Evolutionary conservation across 2,329 filamentous ascomycete genomes (phyloP).

Genomic region (Hysterium pulicare): DNA sequence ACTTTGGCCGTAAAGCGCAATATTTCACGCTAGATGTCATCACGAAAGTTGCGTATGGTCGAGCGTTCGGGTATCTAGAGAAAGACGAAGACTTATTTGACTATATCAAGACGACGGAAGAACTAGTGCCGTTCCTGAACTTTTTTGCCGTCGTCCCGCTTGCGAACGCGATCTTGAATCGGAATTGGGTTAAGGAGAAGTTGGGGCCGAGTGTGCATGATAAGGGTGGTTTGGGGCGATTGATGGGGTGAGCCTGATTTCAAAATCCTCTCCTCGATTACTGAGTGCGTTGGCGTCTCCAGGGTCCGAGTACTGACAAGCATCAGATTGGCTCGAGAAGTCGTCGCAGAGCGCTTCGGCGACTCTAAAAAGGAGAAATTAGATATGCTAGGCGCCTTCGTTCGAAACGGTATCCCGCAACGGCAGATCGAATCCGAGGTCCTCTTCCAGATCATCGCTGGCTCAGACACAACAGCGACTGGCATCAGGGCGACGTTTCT

Average conservation of each 20-base stretch:
- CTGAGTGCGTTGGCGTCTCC: too few relatives aligned
- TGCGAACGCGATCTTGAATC: constrained; percentile 8
- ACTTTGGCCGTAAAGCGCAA: constrained; percentile 46
- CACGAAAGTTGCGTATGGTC: constrained; percentile 50
- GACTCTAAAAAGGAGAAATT: constrained; percentile 40
- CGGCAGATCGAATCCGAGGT: constrained; percentile 43
- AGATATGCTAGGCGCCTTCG: constrained; percentile 56
- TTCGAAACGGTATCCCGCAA: constrained; percentile 44
- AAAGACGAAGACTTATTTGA: constrained; percentile 46
- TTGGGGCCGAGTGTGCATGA: constrained; percentile 27
- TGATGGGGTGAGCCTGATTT: constrained; percentile 23
- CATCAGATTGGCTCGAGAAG: constrained; percentile 39
- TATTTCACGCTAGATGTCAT: constrained; percentile 56
- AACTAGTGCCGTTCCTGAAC: constrained; percentile 9
- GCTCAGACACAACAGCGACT: constrained; percentile 58
- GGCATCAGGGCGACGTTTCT: constrained; percentile 53
- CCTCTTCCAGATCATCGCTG: constrained; percentile 50
- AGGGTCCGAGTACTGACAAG: too few relatives aligned
- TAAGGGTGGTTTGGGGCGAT: constrained; percentile 34
- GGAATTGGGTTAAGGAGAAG: constrained; percentile 6
- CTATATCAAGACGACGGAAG: constrained; percentile 44
- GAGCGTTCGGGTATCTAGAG: constrained; percentile 49
- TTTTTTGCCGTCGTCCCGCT: constrained; percentile 3
- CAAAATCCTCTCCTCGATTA: too few relatives aligned
- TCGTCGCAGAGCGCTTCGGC: constrained; percentile 46